Base-by-base conservation (phyloP, 108 stramenopile genomes). In the Nitzschia sp. region DNA sequence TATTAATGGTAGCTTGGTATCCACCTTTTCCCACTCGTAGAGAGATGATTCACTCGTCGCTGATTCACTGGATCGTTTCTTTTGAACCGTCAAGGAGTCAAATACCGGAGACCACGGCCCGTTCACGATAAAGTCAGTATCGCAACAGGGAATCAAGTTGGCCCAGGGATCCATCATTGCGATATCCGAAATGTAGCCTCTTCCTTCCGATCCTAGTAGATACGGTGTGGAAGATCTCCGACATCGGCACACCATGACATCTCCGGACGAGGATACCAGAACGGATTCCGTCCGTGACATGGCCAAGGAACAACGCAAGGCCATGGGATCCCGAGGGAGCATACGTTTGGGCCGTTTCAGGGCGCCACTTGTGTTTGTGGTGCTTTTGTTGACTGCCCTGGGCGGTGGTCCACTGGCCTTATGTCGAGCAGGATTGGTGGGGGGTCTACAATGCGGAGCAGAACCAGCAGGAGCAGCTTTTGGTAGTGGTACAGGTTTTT, bases 191-290 rank as follows among this genome's bases (percentile, higher is more conserved):
- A 38, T 19, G 38, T 36, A 26, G 42, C 30, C 34, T 21, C 49
- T 32, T 42, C 24, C 25, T 15, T 21, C 25, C 15, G 33, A 15
- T 9, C 26, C 24, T 17, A 5, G 42, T 9, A 77, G 8, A 46
- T 70, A 77, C 11, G 76, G 76, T n/a, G 76, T 64, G 26, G 72
- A 73, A 21, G 76, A 80, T 23, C 69, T 54, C 58, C 85, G 70
- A 51, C 75, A 75, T 66, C 84, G 66, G 67, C 84, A 88, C 25
- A 88, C 85, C 11, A 88, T 66, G 31, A 91, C 87, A 71, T 91
- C 90, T 28, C 90, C 90, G 5, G 77, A 78, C 5, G 85, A 59
- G 30, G 87, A 83, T 17, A 91, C 68, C 18, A 91, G 35, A 1
- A 86, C 26, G 11, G 90, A 85, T 72, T 91, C 90, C 11, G 76